Percentiles rank a stretch among this genome's conserved stretches.
These are phyloP conservation scores for Annulohypoxylon truncatum DNA, from an alignment of 2,329 filamentous ascomycete species.

Conservation along the genomic window DNA sequence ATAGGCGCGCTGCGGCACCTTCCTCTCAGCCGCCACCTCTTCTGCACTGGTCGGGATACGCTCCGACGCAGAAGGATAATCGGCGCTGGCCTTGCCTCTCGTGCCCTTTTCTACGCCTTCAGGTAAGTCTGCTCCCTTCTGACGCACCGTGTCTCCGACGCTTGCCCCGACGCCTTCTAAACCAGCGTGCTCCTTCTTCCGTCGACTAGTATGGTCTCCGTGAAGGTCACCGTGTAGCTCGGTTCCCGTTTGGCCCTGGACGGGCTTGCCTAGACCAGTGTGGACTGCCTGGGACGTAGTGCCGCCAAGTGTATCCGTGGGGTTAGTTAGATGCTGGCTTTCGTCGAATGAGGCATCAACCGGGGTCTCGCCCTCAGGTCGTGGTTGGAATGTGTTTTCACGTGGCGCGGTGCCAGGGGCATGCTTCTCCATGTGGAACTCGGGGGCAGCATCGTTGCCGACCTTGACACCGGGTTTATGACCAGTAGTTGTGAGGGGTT, in stretches of 20 bases:
- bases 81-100: slow-evolving; percentile 40
- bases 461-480: slow-evolving; percentile 72
- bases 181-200: slow-evolving; percentile 54
- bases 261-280: slow-evolving; percentile 57
- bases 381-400: slow-evolving; percentile 55
- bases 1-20: slow-evolving; percentile 28
- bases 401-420: slow-evolving; percentile 72
- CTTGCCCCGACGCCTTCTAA: slow-evolving; percentile 55
- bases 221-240: slow-evolving; percentile 52
- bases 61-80: slow-evolving; percentile 46
- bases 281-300: slow-evolving; percentile 60
- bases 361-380: slow-evolving; percentile 52
- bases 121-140: slow-evolving; percentile 49
- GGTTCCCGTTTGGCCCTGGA: slow-evolving; percentile 55
- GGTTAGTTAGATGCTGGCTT: slow-evolving; percentile 42
- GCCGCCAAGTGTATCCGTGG: slow-evolving; percentile 56
- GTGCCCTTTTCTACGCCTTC: slow-evolving; percentile 48
- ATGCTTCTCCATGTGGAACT: slow-evolving; percentile 71
- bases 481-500: slow-evolving; percentile 65
- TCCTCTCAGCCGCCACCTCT: slow-evolving; percentile 42
- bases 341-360: slow-evolving; percentile 48
- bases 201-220: slow-evolving; percentile 49
- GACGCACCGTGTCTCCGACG: slow-evolving; percentile 43
- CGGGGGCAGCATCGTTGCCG: slow-evolving; percentile 68
- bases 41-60: slow-evolving; percentile 44